These are phyloP conservation scores for Discostella pseudostelligera DNA, from an alignment of 108 stramenopile genomes.

Conservation along the genomic window DNA sequence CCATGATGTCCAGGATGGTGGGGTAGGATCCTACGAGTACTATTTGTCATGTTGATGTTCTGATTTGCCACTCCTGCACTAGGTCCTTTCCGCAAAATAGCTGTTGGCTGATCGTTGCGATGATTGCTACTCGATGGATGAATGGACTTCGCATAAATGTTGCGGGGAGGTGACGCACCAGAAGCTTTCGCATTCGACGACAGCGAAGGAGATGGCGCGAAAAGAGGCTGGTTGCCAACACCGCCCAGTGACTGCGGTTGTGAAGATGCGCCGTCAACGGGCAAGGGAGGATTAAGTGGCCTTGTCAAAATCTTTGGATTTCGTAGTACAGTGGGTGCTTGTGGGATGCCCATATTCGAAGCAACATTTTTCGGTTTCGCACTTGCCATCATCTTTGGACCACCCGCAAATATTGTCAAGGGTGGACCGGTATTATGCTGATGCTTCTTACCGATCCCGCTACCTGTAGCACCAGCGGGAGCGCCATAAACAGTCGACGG, in stretches of 20 bases:
- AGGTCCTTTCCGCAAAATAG: constrained; percentile 20
- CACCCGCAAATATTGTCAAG: constrained; percentile 35
- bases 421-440: constrained; percentile 26
- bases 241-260: neutral
- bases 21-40: constrained; percentile 4
- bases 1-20: neutral
- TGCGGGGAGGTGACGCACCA: constrained; percentile 6
- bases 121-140: constrained; percentile 4
- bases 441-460: constrained; percentile 5
- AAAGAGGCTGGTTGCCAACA: constrained; percentile 36
- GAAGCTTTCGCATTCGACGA: neutral
- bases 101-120: constrained; percentile 9
- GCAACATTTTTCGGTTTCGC: constrained; percentile 9
- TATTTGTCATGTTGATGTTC: neutral
- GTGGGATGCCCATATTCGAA: constrained; percentile 46
- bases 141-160: constrained; percentile 2
- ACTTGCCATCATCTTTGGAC: constrained; percentile 9
- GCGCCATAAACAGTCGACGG: constrained; percentile 21
- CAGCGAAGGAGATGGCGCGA: constrained; percentile 11
- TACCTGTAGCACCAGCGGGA: constrained; percentile 10
- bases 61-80: neutral
- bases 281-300: constrained; percentile 16
- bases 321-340: constrained; percentile 32
- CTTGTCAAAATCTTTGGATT: constrained; percentile 42
- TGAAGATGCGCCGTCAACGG: neutral